Evolutionary conservation across 257 asterid genomes (phyloP), one percentile per base, ranked within the genome.

Genomic region (Ophiorrhiza pumila): DNA sequence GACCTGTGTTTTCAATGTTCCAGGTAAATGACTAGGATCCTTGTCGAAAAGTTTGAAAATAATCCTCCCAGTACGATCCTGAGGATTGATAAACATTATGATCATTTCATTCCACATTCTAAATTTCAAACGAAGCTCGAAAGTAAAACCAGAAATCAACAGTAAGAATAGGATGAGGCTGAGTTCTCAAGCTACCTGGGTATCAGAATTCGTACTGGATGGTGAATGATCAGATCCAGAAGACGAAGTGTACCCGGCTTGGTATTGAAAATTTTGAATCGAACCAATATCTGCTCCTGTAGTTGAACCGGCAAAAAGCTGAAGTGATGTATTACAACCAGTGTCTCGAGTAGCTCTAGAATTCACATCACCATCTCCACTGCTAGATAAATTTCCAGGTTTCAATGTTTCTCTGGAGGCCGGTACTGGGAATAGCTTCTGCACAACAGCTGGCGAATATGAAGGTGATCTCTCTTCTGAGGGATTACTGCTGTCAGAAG

Each of bases 21-120:
- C 89, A 13, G 98, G 98, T 80, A 91, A 80, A 68, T 93, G 94
- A 80, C 96, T 84, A 34, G 98, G 98, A 85, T 93, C 94, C 87
- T 93, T 93, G 80, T 89, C 98, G 83, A 93, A 93, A 77, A 93
- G 85, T 80, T 93, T 93, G 84, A 93, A 93, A 74, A 85, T 80
- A 65, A 93, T 89, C 67, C 92, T 86, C 49, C 95, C 98, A 37
- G 90, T 91, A 5, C 96, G 97, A 83, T 92, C 95, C 98, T 93
- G 70, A 61, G 74, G 23, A 72, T 75, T 70, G 32, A 65, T 23
- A 75, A 39, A 45, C n/a, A 8, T 70, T 59, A 78, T 72, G 57
- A 63, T 70, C 43, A 5, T 50, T 34, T 18, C 59, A 67, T 60
- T 57, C 64, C 9, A 2, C 59, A 10, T 52, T 68, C 12, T 45